Base-by-base conservation (phyloP, 2,329 filamentous ascomycete species). In the Lasiodiplodia citricola region DNA sequence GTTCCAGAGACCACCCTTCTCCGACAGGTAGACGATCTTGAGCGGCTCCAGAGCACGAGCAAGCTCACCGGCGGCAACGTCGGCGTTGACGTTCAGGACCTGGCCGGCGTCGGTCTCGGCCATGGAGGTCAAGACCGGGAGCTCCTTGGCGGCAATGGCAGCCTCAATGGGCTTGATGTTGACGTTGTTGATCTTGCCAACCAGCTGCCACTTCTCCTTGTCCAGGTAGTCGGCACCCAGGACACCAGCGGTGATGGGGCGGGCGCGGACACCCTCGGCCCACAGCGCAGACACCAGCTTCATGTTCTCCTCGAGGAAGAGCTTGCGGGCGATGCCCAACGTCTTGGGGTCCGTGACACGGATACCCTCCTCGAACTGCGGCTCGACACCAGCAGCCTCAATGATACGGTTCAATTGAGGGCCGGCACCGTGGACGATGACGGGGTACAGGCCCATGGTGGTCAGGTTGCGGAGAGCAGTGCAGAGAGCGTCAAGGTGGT, bases 21-120 rank as follows among this genome's bases (percentile, higher is more conserved):
- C 96, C 5, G 94, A 96, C n/a, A 98, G 87, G 80, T 97, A 99
- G 70, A 99, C 94, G 70, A 98, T 95, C 88, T 99, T 99, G 75
- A 98, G 84, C 31, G 96, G 96, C 81, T 98, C 91, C 66, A 99
- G 85, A 68, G 92, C 89, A 70, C 93, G 90, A 28, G 96, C 95
- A 70, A 99, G 86, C 83, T 97, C 95, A 72, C 94, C 94, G 37
- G 96, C 96, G 44, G 95, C 95, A 70, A 97, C 95, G 80, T 99
- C 96, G 44, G 96, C 96, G 77, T 99, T 99, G 79, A 99, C 96
- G 77, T 99, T 99, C 72, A 99, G 87, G 64, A 98, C 90, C 80
- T 95, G 93, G 10, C 96, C 96, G 72, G 97, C 94, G 57, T 90
- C 87, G 25, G 92, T 94, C 85, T 98, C 95, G 11, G 95, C 96